These are phyloP conservation scores for Tricholoma saponaceum DNA, from an alignment of 768 basidiomycete species.

Conservation along the genomic window DNA sequence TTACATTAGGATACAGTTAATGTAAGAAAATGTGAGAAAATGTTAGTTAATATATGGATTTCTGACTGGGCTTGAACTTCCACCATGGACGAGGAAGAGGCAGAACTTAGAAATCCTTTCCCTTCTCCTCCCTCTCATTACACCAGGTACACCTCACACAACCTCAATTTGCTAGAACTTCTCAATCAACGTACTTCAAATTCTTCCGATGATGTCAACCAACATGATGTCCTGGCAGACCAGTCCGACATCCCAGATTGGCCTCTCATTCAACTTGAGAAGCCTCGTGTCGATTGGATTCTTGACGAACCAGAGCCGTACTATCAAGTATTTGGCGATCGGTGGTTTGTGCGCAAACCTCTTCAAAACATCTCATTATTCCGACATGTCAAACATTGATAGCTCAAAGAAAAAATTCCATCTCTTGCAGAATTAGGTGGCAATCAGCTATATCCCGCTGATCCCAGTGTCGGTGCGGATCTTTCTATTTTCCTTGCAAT, in stretches of 20 bases:
- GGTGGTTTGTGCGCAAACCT: constrained; percentile 72
- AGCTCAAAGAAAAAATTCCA: constrained; percentile 83
- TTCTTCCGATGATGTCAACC: constrained; percentile 41
- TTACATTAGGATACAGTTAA: too few species aligned
- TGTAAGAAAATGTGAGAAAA: too few species aligned
- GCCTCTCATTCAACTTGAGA: constrained; percentile 73
- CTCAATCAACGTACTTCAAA: constrained; percentile 51
- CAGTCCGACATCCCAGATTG: constrained; percentile 74
- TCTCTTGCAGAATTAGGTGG: constrained; percentile 81
- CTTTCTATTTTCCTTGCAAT: neutral
- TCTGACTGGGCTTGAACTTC: too few species aligned
- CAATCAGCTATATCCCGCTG: constrained; percentile 73
- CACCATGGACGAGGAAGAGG: constrained; percentile 66
- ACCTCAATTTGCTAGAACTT: constrained; percentile 63
- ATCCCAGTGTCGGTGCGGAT: constrained; percentile 60
- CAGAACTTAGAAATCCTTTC: constrained; percentile 81
- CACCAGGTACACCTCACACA: constrained; percentile 68
- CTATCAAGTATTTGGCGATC: constrained; percentile 84
- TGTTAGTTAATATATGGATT: too few species aligned
- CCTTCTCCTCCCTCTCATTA: constrained; percentile 88
- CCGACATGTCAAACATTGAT: constrained; percentile 5
- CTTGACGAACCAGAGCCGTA: constrained; percentile 70
- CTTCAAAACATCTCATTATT: constrained; percentile 8
- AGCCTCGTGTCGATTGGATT: constrained; percentile 89
- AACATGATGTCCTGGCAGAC: constrained; percentile 63